Evolutionary conservation across 345 rosid species (phyloP).

Genomic region (Passiflora organensis): DNA sequence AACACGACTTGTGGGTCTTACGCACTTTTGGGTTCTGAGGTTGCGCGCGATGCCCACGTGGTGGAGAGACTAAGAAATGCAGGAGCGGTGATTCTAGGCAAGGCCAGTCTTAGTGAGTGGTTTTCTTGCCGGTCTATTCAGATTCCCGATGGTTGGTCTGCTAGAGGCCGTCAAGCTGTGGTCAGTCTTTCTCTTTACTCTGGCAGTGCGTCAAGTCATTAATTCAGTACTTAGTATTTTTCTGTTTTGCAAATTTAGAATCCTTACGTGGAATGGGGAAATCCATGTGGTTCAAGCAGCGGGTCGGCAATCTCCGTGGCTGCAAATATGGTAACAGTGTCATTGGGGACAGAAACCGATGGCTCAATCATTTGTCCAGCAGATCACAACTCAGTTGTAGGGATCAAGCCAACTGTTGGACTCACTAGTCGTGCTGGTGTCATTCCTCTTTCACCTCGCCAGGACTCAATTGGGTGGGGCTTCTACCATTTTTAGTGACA

Average conservation of each 20-base stretch:
- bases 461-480: slow-evolving; percentile 54
- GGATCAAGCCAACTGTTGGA: slow-evolving; percentile 67
- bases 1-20: slow-evolving; percentile 74
- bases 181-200: slow-evolving; percentile 16
- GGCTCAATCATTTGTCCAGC: slow-evolving; percentile 68
- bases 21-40: slow-evolving; percentile 55
- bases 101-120: slow-evolving; percentile 63
- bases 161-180: slow-evolving; percentile 48
- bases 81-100: slow-evolving; percentile 67
- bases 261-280: slow-evolving; percentile 51
- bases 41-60: slow-evolving; percentile 56
- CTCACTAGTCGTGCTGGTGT: slow-evolving; percentile 73
- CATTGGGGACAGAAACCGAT: slow-evolving; percentile 65
- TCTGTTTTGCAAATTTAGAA: slow-evolving; percentile 31
- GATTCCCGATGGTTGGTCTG: slow-evolving; percentile 39
- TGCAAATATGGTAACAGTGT: slow-evolving; percentile 53
- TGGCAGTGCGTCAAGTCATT: too few species aligned
- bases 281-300: slow-evolving; percentile 68
- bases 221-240: too few species aligned
- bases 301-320: slow-evolving; percentile 76
- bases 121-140: slow-evolving; percentile 19
- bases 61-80: slow-evolving; percentile 50
- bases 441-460: slow-evolving; percentile 52
- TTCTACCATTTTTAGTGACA: too few species aligned
- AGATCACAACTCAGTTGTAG: slow-evolving; percentile 48